These are phyloP conservation scores for Sugiyamaella boreocaroliniensis DNA, from an alignment of 805 yeast genomes.

Conservation along the genomic window DNA sequence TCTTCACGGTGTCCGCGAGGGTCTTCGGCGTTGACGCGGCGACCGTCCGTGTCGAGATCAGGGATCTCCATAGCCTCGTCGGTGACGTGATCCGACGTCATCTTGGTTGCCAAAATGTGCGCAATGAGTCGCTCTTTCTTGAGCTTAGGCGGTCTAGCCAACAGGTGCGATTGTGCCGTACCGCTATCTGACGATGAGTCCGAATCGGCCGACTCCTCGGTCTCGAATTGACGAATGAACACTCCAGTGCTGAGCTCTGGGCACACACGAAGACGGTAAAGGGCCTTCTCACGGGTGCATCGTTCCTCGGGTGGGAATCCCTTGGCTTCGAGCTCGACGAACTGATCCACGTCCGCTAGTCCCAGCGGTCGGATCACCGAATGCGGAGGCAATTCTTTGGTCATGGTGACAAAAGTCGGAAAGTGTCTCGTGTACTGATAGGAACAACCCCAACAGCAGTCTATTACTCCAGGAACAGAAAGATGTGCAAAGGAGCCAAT, in stretches of 20 bases:
- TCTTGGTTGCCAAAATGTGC: conserved; percentile 74
- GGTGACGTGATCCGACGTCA: conserved; percentile 40
- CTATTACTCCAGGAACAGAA: no score
- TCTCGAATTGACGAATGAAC: conserved; percentile 61
- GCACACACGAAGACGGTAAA: conserved; percentile 68
- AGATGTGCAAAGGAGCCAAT: no score
- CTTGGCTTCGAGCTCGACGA: conserved; percentile 50
- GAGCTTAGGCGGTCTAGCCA: conserved; percentile 17
- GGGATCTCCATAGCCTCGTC: conserved; percentile 59
- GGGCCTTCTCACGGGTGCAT: conserved; percentile 53
- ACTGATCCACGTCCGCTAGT: conserved; percentile 63
- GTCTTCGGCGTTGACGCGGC: conserved; percentile 15
- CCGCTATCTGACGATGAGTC: conserved; percentile 5
- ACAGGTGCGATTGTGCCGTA: conserved; percentile 10
- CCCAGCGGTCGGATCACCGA: conserved; percentile 69
- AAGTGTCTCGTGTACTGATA: no score
- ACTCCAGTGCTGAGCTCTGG: conserved; percentile 90
- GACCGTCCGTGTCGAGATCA: conserved; percentile 24
- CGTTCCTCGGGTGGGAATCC: conserved; percentile 72
- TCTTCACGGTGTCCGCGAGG: conserved; percentile 64
- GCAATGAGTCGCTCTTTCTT: conserved; percentile 62
- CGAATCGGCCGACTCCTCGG: conserved; percentile 10
- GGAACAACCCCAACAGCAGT: no score
- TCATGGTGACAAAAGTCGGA: conserved; percentile 6
- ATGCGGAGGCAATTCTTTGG: conserved; percentile 43